Conservation (phyloP, 192 early-diverging fungal species). For the Spinellus fusiger region DNA sequence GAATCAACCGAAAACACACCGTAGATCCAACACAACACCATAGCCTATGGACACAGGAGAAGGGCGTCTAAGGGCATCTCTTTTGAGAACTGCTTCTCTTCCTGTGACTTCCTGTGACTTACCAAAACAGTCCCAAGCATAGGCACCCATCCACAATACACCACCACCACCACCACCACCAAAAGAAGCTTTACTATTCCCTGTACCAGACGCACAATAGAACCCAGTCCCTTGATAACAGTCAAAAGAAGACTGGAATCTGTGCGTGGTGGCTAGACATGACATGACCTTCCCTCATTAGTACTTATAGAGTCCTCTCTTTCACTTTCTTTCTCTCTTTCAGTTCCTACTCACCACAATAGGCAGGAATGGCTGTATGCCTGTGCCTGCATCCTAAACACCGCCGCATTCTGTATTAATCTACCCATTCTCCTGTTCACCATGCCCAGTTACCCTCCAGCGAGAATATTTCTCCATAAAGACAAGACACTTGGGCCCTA, state of each 20-base stretch:
- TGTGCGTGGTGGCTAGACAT: constrained; percentile 38
- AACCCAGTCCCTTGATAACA: constrained; percentile 24
- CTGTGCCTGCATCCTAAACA: constrained; percentile 70
- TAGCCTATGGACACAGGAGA: constrained; percentile 25
- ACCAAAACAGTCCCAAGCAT: constrained; percentile 40
- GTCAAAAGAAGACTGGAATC: constrained; percentile 31
- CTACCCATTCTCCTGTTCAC: neutral
- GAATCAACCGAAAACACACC: constrained; percentile 46
- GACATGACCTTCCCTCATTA: neutral
- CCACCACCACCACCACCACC: constrained; percentile 25
- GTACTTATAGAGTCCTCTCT: no score
- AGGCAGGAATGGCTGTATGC: constrained; percentile 86
- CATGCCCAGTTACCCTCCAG: constrained; percentile 64
- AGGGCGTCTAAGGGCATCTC: constrained; percentile 3
- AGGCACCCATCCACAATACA: constrained; percentile 41
- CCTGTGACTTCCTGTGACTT: no score
- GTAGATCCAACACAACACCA: constrained; percentile 33
- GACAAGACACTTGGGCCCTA: no score
- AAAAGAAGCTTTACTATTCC: constrained; percentile 38
- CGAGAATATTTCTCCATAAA: constrained; percentile 84
- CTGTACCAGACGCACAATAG: constrained; percentile 40
- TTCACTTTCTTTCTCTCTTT: neutral
- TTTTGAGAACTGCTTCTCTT: no score
- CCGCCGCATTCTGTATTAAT: neutral
- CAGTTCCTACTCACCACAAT: constrained; percentile 47